Percentiles rank a stretch among this genome's conserved stretches.
Evolutionary conservation across 306 rosid genomes (phyloP).

Genomic region (Quercus robur): DNA sequence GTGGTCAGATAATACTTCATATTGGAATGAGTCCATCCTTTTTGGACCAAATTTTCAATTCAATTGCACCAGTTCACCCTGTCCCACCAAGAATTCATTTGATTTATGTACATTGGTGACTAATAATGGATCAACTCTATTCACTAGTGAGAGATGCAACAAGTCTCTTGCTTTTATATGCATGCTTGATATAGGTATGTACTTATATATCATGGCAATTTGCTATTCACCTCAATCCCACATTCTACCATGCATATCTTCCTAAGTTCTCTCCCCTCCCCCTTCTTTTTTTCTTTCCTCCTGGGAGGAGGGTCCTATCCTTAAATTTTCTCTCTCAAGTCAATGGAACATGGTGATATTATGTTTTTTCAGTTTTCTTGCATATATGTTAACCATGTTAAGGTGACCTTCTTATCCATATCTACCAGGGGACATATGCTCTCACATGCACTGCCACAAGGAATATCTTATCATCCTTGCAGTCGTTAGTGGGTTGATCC

Average conservation of each 20-base stretch:
- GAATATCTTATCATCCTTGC: conserved; percentile 86
- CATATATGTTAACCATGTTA: conserved; percentile 8
- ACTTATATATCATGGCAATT: not conserved
- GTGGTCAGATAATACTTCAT: conserved; percentile 73
- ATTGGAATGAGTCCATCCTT: conserved; percentile 59
- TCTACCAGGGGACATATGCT: conserved; percentile 54
- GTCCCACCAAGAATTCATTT: conserved; percentile 33
- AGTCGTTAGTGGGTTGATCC: conserved; percentile 88
- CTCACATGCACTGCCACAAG: conserved; percentile 78
- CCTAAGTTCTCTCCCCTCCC: too few relatives aligned
- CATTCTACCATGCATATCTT: not conserved
- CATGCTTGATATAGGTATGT: conserved; percentile 68
- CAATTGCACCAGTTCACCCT: conserved; percentile 51
- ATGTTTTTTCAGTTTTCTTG: not conserved
- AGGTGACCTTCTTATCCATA: conserved; percentile 2
- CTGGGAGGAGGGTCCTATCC: too few relatives aligned
- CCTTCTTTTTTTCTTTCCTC: too few relatives aligned
- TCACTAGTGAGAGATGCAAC: conserved; percentile 54
- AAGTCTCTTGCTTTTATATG: conserved; percentile 60
- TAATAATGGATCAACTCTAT: conserved; percentile 45
- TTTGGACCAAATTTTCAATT: conserved; percentile 25
- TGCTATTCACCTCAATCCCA: not conserved
- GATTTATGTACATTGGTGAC: conserved; percentile 53
- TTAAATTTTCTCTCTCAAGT: not conserved
- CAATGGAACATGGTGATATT: not conserved